Conservation (phyloP, 2,329 filamentous ascomycete genomes). For the Fusarium chuoi region DNA sequence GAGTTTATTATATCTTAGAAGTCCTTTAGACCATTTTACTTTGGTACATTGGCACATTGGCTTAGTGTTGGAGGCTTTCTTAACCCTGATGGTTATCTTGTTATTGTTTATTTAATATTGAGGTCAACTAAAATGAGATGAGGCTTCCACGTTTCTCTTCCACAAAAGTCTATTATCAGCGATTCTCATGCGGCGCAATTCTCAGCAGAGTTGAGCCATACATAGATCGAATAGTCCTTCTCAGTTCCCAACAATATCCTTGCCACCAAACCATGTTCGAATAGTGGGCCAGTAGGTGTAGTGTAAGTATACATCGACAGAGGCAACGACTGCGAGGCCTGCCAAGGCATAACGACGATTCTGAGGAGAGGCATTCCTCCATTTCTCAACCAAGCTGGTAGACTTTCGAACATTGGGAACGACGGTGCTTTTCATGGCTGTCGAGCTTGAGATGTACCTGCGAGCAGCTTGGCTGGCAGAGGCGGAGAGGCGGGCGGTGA, state of each 20-base stretch:
- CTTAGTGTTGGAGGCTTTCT: neutral
- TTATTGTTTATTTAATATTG: neutral
- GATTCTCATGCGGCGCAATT: neutral
- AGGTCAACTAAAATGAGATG: neutral
- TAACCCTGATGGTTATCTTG: no score
- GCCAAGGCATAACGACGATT: slow-evolving; percentile 42
- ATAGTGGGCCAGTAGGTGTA: slow-evolving; percentile 44
- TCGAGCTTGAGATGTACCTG: slow-evolving; percentile 40
- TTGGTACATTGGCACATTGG: neutral
- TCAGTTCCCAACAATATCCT: neutral
- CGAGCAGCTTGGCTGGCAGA: slow-evolving; percentile 18
- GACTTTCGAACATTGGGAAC: neutral
- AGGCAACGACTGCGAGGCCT: slow-evolving; percentile 30
- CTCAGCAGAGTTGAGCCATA: neutral
- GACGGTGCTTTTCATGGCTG: slow-evolving; percentile 13
- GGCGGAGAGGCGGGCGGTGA: slow-evolving; percentile 32
- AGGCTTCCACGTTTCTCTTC: neutral
- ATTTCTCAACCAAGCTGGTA: slow-evolving; percentile 25
- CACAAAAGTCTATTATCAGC: no score
- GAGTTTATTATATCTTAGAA: neutral
- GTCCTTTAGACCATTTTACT: neutral
- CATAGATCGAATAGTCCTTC: no score
- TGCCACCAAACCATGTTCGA: slow-evolving; percentile 15
- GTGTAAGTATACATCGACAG: slow-evolving; percentile 41
- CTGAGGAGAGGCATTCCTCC: slow-evolving; percentile 44